phyloP scores from a whole-genome alignment of 768 basidiomycete species.

The Tulasnella sp. region DNA sequence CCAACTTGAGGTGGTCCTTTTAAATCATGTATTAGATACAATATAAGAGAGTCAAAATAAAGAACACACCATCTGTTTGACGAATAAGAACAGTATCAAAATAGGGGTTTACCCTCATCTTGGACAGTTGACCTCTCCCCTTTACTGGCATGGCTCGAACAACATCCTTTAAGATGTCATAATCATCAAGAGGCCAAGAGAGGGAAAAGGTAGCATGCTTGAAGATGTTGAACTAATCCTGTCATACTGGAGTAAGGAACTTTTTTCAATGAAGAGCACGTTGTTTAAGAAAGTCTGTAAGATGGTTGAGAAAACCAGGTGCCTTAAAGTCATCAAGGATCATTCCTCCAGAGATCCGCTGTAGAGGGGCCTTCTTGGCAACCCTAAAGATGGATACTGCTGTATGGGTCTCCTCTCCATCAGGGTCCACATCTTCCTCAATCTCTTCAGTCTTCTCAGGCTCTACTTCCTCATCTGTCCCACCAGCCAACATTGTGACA shows the following conservation, averaged over 20 bases:
- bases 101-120: background rate
- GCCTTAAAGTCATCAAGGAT: background rate
- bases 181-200: background rate
- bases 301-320: background rate
- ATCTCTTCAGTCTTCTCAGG: background rate
- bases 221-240: constrained; percentile 5
- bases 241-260: background rate
- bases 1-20: background rate
- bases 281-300: background rate
- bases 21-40: background rate
- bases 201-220: background rate
- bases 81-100: constrained; percentile 18
- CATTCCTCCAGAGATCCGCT: background rate
- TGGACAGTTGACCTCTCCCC: background rate
- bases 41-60: background rate
- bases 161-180: background rate
- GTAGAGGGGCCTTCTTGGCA: background rate
- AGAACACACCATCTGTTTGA: background rate
- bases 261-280: background rate
- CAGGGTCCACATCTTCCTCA: background rate
- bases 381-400: background rate
- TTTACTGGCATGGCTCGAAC: background rate
- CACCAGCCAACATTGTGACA: background rate
- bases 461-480: no score
- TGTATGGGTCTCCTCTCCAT: background rate